Conservation (phyloP, 805 yeast species). For the Saturnispora quitensis region DNA sequence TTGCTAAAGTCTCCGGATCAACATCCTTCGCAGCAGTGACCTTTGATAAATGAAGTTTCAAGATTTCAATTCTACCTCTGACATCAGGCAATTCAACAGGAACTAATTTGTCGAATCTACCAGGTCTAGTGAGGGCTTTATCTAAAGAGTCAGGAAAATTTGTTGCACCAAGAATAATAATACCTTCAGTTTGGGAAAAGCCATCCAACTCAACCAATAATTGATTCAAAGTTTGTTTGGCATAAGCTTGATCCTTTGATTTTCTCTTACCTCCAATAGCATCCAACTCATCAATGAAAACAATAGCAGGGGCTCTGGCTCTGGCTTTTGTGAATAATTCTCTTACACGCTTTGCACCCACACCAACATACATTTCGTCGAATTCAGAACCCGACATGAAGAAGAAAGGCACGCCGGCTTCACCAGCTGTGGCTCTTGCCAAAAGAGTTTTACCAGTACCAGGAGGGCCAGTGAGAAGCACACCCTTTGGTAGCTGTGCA, state of each 20-base stretch:
- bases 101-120: conserved; percentile 93
- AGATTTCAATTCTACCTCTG: conserved; percentile 89
- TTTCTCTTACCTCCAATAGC: conserved; percentile 98
- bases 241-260: conserved; percentile 96
- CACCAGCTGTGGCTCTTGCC: conserved; percentile 98
- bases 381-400: conserved; percentile 98
- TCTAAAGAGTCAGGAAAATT: conserved; percentile 96
- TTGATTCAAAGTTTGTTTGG: conserved; percentile 95
- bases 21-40: conserved; percentile 80
- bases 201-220: conserved; percentile 94
- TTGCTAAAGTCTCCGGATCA: conserved; percentile 81
- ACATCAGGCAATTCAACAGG: conserved; percentile 96
- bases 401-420: conserved; percentile 97
- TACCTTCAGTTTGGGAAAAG: conserved; percentile 83
- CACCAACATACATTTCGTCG: conserved; percentile 97
- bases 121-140: conserved; percentile 96
- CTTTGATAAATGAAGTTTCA: conserved; percentile 84
- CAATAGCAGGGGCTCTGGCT: conserved; percentile 91
- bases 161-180: conserved; percentile 95
- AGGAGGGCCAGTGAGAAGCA: conserved; percentile 93
- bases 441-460: conserved; percentile 97
- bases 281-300: conserved; percentile 95
- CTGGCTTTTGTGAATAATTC: conserved; percentile 91
- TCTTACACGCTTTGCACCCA: conserved; percentile 96
- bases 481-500: conserved; percentile 97